phyloP scores from a whole-genome alignment of 2,329 filamentous ascomycete genomes.

The Domatiomyces catenatus region DNA sequence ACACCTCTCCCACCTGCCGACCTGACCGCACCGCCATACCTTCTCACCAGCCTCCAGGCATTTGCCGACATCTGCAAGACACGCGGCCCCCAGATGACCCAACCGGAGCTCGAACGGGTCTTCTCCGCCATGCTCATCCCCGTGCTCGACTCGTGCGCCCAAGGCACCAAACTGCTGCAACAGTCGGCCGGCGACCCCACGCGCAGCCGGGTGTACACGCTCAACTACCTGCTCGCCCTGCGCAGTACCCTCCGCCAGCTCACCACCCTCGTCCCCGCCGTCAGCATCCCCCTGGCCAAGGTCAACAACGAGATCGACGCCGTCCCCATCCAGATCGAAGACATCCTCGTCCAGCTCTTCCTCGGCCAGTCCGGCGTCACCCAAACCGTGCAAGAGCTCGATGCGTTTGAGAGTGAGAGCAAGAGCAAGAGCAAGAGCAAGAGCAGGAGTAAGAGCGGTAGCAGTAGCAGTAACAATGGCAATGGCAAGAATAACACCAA shows the following conservation, averaged over 20 bases:
- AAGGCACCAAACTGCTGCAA: conserved; percentile 35
- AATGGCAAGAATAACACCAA: conserved; percentile 15
- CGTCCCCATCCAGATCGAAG: conserved; percentile 7
- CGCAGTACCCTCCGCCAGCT: conserved; percentile 47
- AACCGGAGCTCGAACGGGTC: conserved; percentile 62
- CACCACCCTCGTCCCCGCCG: conserved; percentile 25
- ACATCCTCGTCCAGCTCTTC: conserved; percentile 8
- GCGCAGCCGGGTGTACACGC: conserved; percentile 34
- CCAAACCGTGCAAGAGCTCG: conserved; percentile 10
- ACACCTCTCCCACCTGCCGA: conserved; percentile 4
- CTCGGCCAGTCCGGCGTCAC: conserved; percentile 12
- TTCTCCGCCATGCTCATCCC: conserved; percentile 73
- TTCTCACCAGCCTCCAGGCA: conserved; percentile 10
- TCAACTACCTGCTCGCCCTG: conserved; percentile 32
- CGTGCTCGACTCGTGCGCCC: conserved; percentile 61
- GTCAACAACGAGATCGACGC: conserved; percentile 8
- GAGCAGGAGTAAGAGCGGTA: not conserved
- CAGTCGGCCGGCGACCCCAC: conserved; percentile 18
- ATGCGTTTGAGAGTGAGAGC: conserved; percentile 2
- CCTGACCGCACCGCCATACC: conserved; percentile 11
- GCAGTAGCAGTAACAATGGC: not conserved
- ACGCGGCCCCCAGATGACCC: conserved; percentile 13
- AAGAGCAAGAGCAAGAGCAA: not conserved
- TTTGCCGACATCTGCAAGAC: conserved; percentile 37
- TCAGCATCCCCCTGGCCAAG: conserved; percentile 9